Conservation (phyloP, 768 basidiomycete genomes). For the Tylopilus plumbeoviolaceoides region DNA sequence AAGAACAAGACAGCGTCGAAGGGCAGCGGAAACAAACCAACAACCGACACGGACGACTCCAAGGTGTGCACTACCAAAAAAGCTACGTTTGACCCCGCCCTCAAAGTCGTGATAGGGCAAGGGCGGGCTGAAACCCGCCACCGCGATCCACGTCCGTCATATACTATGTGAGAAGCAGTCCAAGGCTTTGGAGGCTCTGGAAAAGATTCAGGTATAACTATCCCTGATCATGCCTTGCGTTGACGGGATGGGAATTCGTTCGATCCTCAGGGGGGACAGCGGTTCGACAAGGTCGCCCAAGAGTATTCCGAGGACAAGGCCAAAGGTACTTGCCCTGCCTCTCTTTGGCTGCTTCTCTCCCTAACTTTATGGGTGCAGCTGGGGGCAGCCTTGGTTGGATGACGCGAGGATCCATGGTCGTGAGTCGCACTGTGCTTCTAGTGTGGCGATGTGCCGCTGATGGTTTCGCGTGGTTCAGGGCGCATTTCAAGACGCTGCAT, state of each 20-base stretch:
- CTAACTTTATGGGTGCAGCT: slow-evolving; percentile 38
- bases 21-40: slow-evolving; percentile 16
- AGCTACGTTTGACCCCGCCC: not conserved
- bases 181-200: slow-evolving; percentile 70
- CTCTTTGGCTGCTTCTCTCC: not conserved
- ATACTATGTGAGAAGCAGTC: slow-evolving; percentile 88
- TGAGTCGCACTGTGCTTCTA: slow-evolving; percentile 30
- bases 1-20: slow-evolving; percentile 28
- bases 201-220: slow-evolving; percentile 65
- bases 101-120: slow-evolving; percentile 38
- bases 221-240: not conserved
- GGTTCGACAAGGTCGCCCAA: slow-evolving; percentile 86
- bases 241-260: not conserved
- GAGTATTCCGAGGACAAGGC: slow-evolving; percentile 92
- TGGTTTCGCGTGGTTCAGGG: slow-evolving; percentile 34
- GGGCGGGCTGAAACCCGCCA: slow-evolving; percentile 69
- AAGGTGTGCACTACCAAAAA: slow-evolving; percentile 20
- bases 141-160: slow-evolving; percentile 80
- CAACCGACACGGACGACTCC: slow-evolving; percentile 7
- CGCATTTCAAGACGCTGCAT: slow-evolving; percentile 85
- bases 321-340: slow-evolving; percentile 47
- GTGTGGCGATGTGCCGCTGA: slow-evolving; percentile 2
- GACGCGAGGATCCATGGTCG: slow-evolving; percentile 80
- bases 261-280: slow-evolving; percentile 57
- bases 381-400: slow-evolving; percentile 89